phyloP scores from a whole-genome alignment of 345 rosid genomes.

The Bruguiera gymnorhiza region DNA sequence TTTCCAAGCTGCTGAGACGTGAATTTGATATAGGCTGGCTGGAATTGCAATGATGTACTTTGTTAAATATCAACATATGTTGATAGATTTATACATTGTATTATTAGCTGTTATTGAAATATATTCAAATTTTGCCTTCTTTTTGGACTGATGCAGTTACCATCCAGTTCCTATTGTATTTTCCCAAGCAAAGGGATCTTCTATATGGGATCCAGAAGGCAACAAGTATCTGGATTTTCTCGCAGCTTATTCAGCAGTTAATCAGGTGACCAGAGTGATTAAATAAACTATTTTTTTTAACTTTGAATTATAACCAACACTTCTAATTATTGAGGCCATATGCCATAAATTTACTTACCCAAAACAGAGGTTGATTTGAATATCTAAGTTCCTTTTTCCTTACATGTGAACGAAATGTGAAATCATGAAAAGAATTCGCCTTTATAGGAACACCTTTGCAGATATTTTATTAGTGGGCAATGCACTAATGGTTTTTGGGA shows the following conservation, averaged over 20 bases:
- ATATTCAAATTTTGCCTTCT: not conserved
- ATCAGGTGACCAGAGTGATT: constrained; percentile 51
- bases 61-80: not conserved
- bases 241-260: constrained; percentile 90
- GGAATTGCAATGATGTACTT: too few relatives aligned
- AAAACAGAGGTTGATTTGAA: too few relatives aligned
- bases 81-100: not conserved
- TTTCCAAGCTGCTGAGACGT: too few relatives aligned
- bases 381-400: not conserved
- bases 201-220: constrained; percentile 91
- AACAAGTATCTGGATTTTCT: constrained; percentile 89
- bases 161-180: constrained; percentile 96
- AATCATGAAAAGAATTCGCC: not conserved
- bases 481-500: not conserved
- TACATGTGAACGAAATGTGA: not conserved
- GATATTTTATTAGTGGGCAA: not conserved
- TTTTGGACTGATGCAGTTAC: constrained; percentile 52
- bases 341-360: too few relatives aligned
- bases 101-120: not conserved
- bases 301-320: too few relatives aligned
- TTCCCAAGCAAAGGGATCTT: constrained; percentile 81
- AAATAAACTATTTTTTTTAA: not conserved
- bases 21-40: too few relatives aligned
- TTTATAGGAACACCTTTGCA: too few relatives aligned
- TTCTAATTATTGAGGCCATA: too few relatives aligned